These are phyloP conservation scores for Gnomoniopsis sp. DNA, from an alignment of 2,329 filamentous ascomycete species.

Conservation along the genomic window DNA sequence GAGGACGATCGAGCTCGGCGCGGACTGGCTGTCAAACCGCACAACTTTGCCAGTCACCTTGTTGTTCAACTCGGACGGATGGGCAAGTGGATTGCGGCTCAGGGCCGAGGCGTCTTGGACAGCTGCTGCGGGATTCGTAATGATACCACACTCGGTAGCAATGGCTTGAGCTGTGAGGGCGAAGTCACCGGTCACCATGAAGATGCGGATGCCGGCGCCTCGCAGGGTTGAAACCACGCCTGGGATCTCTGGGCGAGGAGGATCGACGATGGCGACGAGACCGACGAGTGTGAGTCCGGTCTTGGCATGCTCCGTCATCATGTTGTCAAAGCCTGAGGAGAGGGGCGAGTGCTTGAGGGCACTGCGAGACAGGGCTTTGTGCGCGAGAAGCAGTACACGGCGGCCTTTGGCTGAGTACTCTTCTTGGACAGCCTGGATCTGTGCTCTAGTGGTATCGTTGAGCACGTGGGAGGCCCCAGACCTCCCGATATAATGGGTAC, in stretches of 20 bases:
- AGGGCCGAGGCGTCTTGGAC: conserved; percentile 56
- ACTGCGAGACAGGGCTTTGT: conserved; percentile 48
- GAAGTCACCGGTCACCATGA: conserved; percentile 82
- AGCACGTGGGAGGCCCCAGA: conserved; percentile 53
- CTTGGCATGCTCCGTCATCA: conserved; percentile 51
- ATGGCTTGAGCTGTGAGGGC: conserved; percentile 72
- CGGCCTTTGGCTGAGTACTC: conserved; percentile 66
- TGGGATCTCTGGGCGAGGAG: conserved; percentile 69
- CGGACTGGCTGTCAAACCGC: conserved; percentile 19
- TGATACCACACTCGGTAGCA: conserved; percentile 68
- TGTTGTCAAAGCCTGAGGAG: conserved; percentile 52
- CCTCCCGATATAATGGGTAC: conserved; percentile 52
- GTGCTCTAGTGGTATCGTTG: conserved; percentile 37
- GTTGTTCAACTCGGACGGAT: conserved; percentile 12
- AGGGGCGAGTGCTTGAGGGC: conserved; percentile 37
- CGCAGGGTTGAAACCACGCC: conserved; percentile 64
- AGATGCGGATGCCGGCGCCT: conserved; percentile 68
- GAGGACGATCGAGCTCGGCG: conserved; percentile 54
- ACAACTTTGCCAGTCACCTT: conserved; percentile 22
- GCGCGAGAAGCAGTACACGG: conserved; percentile 63
- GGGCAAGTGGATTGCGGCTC: conserved; percentile 27
- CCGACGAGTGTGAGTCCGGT: conserved; percentile 67
- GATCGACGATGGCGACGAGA: conserved; percentile 75
- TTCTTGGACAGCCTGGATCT: conserved; percentile 61
- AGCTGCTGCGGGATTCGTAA: conserved; percentile 46